Conservation (phyloP, 1,139 yeast genomes). For the Eremothecium sinecaudum region DNA sequence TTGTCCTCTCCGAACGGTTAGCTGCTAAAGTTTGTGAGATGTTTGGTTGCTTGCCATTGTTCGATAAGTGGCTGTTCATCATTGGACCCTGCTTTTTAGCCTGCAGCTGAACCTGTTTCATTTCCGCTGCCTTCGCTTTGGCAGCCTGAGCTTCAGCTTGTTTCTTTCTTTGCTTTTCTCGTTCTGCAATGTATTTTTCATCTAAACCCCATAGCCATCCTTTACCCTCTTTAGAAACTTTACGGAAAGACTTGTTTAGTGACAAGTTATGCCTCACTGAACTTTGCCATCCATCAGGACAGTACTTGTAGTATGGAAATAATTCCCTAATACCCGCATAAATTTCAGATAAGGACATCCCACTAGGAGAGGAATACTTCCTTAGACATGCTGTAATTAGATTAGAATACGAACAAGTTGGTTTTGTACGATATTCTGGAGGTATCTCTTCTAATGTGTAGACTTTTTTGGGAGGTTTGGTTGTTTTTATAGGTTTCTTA, state of each 20-base stretch:
- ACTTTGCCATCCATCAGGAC: slow-evolving; percentile 97
- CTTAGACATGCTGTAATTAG: slow-evolving; percentile 72
- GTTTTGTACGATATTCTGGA: slow-evolving; percentile 73
- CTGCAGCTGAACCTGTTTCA: slow-evolving; percentile 42
- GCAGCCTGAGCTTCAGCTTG: slow-evolving; percentile 56
- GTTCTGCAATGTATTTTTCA: slow-evolving; percentile 69
- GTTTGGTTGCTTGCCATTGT: slow-evolving; percentile 22
- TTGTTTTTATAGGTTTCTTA: slow-evolving; percentile 41
- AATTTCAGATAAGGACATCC: slow-evolving; percentile 77
- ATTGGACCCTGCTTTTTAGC: slow-evolving; percentile 22
- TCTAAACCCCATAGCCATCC: slow-evolving; percentile 94
- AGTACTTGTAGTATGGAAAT: slow-evolving; percentile 84
- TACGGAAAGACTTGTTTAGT: slow-evolving; percentile 72
- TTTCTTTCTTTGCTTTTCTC: slow-evolving; percentile 64
- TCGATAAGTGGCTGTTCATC: slow-evolving; percentile 15
- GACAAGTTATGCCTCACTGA: slow-evolving; percentile 83
- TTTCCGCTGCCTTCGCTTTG: slow-evolving; percentile 47
- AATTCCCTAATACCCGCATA: slow-evolving; percentile 77
- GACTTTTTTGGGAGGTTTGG: slow-evolving; percentile 49
- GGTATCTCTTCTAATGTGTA: slow-evolving; percentile 75
- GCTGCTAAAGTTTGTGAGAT: slow-evolving; percentile 32
- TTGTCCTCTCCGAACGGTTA: slow-evolving; percentile 23
- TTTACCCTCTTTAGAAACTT: slow-evolving; percentile 67
- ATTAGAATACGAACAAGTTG: slow-evolving; percentile 68
- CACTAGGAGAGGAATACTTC: slow-evolving; percentile 52